Evolutionary conservation across 2,329 filamentous ascomycete genomes (phyloP).

Genomic region (Exophiala sideris): DNA sequence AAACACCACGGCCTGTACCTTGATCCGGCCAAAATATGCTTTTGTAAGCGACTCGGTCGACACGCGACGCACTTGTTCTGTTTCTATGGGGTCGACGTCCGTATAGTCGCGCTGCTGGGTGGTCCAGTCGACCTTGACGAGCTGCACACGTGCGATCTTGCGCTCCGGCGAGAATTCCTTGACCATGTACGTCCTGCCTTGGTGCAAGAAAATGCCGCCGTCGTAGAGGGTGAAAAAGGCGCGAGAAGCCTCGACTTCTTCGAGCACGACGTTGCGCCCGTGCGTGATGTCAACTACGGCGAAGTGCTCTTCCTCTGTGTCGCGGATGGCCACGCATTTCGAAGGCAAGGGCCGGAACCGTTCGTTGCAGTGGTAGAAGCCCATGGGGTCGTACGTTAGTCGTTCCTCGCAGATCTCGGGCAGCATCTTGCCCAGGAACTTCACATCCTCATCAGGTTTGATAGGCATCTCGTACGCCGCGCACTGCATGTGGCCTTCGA

Average conservation of each 20-base stretch:
- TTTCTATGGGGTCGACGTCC: conserved; percentile 89
- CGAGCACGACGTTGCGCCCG: conserved; percentile 76
- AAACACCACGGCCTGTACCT: conserved; percentile 83
- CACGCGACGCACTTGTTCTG: conserved; percentile 77
- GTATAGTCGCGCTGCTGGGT: conserved; percentile 91
- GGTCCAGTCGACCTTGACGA: conserved; percentile 90
- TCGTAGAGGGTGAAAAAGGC: conserved; percentile 96
- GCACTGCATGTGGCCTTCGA: conserved; percentile 93
- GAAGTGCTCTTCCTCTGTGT: conserved; percentile 88
- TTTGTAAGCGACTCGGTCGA: conserved; percentile 55
- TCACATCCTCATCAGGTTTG: conserved; percentile 66
- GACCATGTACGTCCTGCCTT: conserved; percentile 89
- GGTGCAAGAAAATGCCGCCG: conserved; percentile 93
- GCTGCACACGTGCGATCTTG: conserved; percentile 80
- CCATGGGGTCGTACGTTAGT: conserved; percentile 68
- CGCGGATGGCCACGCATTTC: conserved; percentile 79
- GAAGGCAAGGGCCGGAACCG: conserved; percentile 83
- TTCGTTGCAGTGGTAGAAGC: conserved; percentile 86
- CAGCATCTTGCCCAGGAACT: conserved; percentile 77
- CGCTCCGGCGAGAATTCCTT: conserved; percentile 79
- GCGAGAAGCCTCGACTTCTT: conserved; percentile 94
- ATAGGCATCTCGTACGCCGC: conserved; percentile 95
- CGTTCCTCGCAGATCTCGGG: conserved; percentile 68
- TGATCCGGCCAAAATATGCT: conserved; percentile 83
- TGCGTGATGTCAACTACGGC: conserved; percentile 84